Conservation (phyloP, 352 stramenopile species). For the Pythium apleroticum region DNA sequence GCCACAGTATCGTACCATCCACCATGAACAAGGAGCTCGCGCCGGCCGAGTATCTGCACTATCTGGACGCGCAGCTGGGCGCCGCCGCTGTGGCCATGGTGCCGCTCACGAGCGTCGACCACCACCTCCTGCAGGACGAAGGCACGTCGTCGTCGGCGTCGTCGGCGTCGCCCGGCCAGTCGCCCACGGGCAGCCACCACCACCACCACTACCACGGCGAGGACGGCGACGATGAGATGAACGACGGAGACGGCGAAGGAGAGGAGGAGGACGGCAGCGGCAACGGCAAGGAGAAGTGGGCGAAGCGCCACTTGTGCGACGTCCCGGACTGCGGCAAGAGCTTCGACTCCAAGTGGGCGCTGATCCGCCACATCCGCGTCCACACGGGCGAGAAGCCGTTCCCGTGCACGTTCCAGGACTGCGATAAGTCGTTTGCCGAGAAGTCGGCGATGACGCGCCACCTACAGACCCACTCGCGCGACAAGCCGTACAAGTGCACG, state of each 20-base stretch:
- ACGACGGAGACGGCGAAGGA: constrained; percentile 15
- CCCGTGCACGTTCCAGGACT: constrained; percentile 75
- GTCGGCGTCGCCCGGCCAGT: constrained; percentile 24
- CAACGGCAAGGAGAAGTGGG: constrained; percentile 47
- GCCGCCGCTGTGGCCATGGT: constrained; percentile 7
- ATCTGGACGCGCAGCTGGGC: constrained; percentile 21
- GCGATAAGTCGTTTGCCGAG: constrained; percentile 87
- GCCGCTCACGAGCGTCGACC: constrained; percentile 21
- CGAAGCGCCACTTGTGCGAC: constrained; percentile 75
- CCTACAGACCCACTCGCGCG: constrained; percentile 78
- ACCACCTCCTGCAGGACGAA: constrained; percentile 26
- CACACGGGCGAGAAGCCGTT: constrained; percentile 90
- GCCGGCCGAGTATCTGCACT: constrained; percentile 27
- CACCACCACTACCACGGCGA: background rate
- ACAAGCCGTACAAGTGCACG: constrained; percentile 87
- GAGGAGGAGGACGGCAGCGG: constrained; percentile 10
- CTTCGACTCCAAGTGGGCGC: constrained; percentile 85
- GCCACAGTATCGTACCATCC: background rate
- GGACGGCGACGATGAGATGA: constrained; percentile 12
- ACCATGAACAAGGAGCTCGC: constrained; percentile 22
- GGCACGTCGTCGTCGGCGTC: constrained; percentile 28
- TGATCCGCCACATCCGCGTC: constrained; percentile 85
- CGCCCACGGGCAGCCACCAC: constrained; percentile 8
- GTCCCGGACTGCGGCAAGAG: constrained; percentile 72
- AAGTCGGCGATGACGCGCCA: constrained; percentile 89